These are phyloP conservation scores for Tolypocladium tundrense DNA, from an alignment of 2,329 filamentous ascomycete species.

Conservation along the genomic window DNA sequence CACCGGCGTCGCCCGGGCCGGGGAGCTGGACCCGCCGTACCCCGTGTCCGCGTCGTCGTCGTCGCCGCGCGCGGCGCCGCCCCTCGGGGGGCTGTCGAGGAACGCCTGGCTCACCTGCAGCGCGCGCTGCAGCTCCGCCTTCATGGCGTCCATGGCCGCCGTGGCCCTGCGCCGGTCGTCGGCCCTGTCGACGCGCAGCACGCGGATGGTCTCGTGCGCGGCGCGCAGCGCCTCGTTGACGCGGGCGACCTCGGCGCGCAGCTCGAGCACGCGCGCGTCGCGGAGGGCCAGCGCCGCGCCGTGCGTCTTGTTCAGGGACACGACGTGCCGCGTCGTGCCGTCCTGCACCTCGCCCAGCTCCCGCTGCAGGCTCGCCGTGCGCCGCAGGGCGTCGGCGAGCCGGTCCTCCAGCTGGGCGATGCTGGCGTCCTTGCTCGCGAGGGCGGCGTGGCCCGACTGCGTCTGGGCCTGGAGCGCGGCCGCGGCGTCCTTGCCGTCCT, in stretches of 20 bases:
- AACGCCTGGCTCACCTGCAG: constrained; percentile 36
- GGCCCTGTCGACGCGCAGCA: constrained; percentile 36
- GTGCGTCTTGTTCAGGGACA: constrained; percentile 27
- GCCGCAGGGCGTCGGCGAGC: constrained; percentile 29
- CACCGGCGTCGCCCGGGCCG: not conserved
- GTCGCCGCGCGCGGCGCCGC: not conserved
- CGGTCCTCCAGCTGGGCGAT: constrained; percentile 32
- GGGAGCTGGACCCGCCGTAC: not conserved
- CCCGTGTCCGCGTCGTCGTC: not conserved
- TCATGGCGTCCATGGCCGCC: constrained; percentile 37
- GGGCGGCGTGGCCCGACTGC: constrained; percentile 20
- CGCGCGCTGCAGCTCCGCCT: constrained; percentile 38
- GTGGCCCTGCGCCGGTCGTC: constrained; percentile 29
- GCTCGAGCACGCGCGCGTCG: constrained; percentile 38
- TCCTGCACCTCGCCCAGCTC: constrained; percentile 29
- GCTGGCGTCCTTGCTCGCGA: constrained; percentile 24
- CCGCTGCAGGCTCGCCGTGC: constrained; percentile 25
- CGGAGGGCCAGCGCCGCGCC: constrained; percentile 37
- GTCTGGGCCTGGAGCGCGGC: constrained; percentile 22
- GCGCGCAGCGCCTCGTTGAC: constrained; percentile 32
- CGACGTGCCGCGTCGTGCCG: constrained; percentile 19
- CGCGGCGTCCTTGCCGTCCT: constrained; percentile 17
- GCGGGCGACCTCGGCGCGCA: constrained; percentile 37
- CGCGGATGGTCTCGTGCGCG: constrained; percentile 35
- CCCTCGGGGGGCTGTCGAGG: constrained; percentile 11